Percentiles rank a stretch among this genome's conserved stretches.
Evolutionary conservation across 257 asterid genomes (phyloP).

Genomic region (Solanum peruvianum): DNA sequence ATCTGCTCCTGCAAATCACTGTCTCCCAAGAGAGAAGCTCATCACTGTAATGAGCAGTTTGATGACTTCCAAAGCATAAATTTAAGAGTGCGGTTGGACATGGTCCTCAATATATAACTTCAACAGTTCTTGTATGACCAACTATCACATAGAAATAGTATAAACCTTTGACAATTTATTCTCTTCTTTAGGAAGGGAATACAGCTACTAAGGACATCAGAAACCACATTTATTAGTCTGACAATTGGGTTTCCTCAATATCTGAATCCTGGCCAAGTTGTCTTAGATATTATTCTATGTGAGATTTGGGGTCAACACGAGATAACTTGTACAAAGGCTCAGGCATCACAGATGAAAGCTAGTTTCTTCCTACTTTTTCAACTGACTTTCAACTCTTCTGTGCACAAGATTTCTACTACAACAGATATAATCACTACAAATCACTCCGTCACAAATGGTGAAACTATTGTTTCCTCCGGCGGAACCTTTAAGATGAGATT

Average conservation of each 20-base stretch:
- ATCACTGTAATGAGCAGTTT: background rate
- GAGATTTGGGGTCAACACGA: background rate
- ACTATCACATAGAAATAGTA: background rate
- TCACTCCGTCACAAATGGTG: conserved; percentile 8
- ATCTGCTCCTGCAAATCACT: background rate
- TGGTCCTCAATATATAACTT: background rate
- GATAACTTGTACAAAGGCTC: background rate
- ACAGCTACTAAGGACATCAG: background rate
- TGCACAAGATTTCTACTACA: background rate
- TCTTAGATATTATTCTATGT: background rate
- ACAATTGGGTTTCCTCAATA: background rate
- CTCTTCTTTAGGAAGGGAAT: background rate
- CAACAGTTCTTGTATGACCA: background rate
- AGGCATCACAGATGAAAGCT: background rate
- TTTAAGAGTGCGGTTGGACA: background rate
- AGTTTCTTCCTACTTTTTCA: background rate
- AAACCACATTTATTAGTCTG: background rate
- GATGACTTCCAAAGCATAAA: background rate
- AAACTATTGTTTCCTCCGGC: conserved; percentile 12
- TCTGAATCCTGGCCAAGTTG: background rate
- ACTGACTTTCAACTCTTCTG: background rate
- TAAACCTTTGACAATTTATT: background rate
- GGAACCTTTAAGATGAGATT: background rate
- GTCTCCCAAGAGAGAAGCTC: background rate
- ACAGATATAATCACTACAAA: background rate